Conservation (phyloP, 2,329 filamentous ascomycete species). For the Paracoccidioides lutzii region DNA sequence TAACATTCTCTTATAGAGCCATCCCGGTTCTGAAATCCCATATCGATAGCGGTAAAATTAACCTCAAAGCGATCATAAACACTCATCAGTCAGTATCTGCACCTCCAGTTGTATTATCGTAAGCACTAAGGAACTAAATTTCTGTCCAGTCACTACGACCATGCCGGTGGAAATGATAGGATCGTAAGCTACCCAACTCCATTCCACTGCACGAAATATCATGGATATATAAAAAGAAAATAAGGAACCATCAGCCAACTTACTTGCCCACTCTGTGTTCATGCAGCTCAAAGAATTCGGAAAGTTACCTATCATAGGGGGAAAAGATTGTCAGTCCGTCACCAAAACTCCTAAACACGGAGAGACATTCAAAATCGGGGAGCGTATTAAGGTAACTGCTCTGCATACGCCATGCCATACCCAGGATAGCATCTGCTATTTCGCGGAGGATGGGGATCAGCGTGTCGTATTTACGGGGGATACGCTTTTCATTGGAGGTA, state of each 20-base stretch:
- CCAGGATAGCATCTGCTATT: conserved; percentile 95
- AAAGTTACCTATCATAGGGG: conserved; percentile 50
- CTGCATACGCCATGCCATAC: conserved; percentile 97
- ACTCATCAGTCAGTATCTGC: conserved; percentile 69
- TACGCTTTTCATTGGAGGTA: conserved; percentile 86
- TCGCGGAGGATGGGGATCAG: conserved; percentile 61
- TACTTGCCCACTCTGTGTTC: background rate
- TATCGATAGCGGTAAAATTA: conserved; percentile 57
- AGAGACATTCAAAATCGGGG: conserved; percentile 68
- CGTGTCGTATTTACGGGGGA: conserved; percentile 89
- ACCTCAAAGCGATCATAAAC: conserved; percentile 81
- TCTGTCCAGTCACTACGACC: conserved; percentile 66
- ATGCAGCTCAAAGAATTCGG: conserved; percentile 44
- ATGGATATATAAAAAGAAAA: background rate
- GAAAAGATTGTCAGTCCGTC: conserved; percentile 73
- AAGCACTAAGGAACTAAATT: background rate
- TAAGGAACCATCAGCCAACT: background rate
- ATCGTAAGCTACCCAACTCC: conserved; percentile 43
- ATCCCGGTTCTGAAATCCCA: conserved; percentile 58
- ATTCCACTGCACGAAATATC: background rate
- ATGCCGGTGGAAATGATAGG: conserved; percentile 80
- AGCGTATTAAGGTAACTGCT: conserved; percentile 64
- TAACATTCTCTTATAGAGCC: conserved; percentile 33
- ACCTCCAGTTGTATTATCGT: background rate
- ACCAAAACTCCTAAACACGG: conserved; percentile 63